Percentiles rank a stretch among this genome's conserved stretches.
Evolutionary conservation across 495 filamentous ascomycete species (phyloP).

Genomic region (Neurospora sp.): DNA sequence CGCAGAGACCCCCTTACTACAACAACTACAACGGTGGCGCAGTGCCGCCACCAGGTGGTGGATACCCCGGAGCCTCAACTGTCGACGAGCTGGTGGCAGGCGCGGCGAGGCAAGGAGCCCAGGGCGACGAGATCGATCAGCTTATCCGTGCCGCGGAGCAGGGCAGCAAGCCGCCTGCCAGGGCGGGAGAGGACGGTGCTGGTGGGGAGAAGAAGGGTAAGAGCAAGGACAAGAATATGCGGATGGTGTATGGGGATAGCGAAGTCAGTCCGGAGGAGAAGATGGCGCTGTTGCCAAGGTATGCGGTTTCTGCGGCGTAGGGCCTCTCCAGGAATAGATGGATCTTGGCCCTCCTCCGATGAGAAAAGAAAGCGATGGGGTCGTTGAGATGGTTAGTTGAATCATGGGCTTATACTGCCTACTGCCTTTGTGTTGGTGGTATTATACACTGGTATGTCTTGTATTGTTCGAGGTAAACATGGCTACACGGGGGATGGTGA

Average conservation of each 20-base stretch:
- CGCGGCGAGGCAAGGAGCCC: conserved; percentile 25
- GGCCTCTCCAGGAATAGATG: background rate
- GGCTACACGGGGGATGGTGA: background rate
- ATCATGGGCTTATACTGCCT: background rate
- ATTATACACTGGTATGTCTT: background rate
- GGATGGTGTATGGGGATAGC: conserved; percentile 70
- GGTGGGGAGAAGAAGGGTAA: conserved; percentile 60
- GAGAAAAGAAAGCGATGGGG: background rate
- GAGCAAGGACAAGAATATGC: conserved; percentile 57
- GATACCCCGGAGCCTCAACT: conserved; percentile 26
- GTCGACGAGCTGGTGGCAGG: conserved; percentile 55
- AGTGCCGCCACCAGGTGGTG: conserved; percentile 5
- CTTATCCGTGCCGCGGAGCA: conserved; percentile 49
- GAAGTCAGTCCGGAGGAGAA: conserved; percentile 79
- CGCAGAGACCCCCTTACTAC: conserved; percentile 26
- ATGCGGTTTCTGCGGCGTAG: conserved; percentile 20
- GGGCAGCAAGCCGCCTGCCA: conserved; percentile 42
- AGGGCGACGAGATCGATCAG: conserved; percentile 46
- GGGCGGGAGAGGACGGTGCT: conserved; percentile 26
- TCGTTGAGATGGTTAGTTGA: background rate
- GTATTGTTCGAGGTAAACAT: background rate
- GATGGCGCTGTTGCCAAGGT: conserved; percentile 69
- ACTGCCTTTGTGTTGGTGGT: background rate
- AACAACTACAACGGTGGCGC: conserved; percentile 6
- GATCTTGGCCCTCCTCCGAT: background rate